phyloP scores from a whole-genome alignment of 352 stramenopile genomes.

The Phytophthora lateralis region DNA sequence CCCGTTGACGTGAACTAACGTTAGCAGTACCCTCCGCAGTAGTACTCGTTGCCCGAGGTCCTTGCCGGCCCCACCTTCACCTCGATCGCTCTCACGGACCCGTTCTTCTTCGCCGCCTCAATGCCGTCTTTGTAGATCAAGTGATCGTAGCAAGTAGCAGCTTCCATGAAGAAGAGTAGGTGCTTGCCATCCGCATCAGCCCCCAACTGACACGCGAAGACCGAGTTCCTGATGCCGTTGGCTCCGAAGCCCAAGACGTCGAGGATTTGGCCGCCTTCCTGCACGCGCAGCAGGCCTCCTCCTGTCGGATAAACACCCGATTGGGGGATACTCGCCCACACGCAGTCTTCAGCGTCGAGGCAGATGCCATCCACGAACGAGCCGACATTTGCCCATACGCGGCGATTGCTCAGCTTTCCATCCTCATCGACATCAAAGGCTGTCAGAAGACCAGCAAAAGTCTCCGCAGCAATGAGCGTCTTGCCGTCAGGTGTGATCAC shows the following conservation, averaged over 20 bases:
- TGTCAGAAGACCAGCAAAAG: slow-evolving; percentile 49
- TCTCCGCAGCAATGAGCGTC: slow-evolving; percentile 69
- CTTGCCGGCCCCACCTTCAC: slow-evolving; percentile 52
- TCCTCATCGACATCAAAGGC: slow-evolving; percentile 57
- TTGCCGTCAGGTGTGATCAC: slow-evolving; percentile 73
- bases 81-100: slow-evolving; percentile 46
- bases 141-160: slow-evolving; percentile 37
- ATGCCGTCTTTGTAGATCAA: slow-evolving; percentile 41
- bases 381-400: slow-evolving; percentile 57
- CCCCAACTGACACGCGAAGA: slow-evolving; percentile 62
- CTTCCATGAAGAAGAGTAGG: slow-evolving; percentile 61
- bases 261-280: slow-evolving; percentile 51
- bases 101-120: slow-evolving; percentile 41
- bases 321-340: slow-evolving; percentile 57
- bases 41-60: slow-evolving; percentile 37
- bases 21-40: slow-evolving; percentile 70
- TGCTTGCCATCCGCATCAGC: slow-evolving; percentile 52
- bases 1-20: slow-evolving; percentile 38
- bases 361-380: slow-evolving; percentile 58
- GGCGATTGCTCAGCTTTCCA: slow-evolving; percentile 51
- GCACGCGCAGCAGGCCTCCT: slow-evolving; percentile 51
- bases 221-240: slow-evolving; percentile 51
- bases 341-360: slow-evolving; percentile 68
- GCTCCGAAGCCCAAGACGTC: slow-evolving; percentile 55
- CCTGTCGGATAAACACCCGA: slow-evolving; percentile 48